Base-by-base conservation (phyloP, 305 asterid genomes). In the Nicotiana rustica region DNA sequence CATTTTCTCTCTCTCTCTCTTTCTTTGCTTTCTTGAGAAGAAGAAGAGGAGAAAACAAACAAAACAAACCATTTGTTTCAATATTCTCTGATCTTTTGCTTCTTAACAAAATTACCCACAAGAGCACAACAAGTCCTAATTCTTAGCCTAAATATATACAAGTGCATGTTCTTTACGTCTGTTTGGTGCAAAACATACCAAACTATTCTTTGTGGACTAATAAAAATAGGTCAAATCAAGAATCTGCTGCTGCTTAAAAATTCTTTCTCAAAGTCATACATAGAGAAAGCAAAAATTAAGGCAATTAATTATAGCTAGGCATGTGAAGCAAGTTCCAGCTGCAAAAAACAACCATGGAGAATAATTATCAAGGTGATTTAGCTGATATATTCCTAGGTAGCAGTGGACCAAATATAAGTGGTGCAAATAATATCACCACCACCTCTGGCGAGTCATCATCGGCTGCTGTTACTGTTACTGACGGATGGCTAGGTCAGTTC, bases 361-460 rank as follows among this genome's bases (percentile, higher is more conserved):
- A 91, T 67, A 93, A 91, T 76, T 91, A 84, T 79, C 90, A 87
- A 68, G 99, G 99, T n/a, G 98, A 95, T 81, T 88, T 95, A 86
- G 89, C 93, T 61, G 99, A 95, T 87, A 93, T 95, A 69, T 29
- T 95, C 67, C 85, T 97, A 67, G 92, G 93, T 78, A 84, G 83
- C 81, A 86, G 86, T 21, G 19, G 67, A 7, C 57, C 21, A 18
- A 55, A 38, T 38, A 38, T 21, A 12, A 55, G 35, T 9, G 84
- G 82, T n/a, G 67, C 82, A 62, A 29, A n/a, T 38, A 85, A 29
- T 75, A 52, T 4, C 59, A 75, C 9, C 4, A 8, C 33, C 78
- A 35, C 57, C 18, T 76, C 86, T 5, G 84, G 84, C 3, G 86
- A 71, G 31, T 64, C 70, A 18, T 36, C 90, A 52, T 44, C 61